Base-by-base conservation (phyloP, 78 protist species). In the Emiliania huxleyi region DNA sequence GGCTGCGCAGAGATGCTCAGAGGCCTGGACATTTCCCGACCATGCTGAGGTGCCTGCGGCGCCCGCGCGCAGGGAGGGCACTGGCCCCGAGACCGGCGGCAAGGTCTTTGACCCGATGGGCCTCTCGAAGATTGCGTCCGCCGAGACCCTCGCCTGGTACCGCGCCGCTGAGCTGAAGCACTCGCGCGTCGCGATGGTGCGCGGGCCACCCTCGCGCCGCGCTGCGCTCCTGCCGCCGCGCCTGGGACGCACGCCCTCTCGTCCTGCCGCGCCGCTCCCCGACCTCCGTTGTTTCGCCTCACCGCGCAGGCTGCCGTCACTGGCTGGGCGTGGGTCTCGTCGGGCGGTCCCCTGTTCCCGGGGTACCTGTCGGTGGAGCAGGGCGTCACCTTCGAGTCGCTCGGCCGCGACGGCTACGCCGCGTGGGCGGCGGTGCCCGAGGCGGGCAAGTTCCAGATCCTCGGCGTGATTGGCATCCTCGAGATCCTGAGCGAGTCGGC, bases 91-190 rank as follows among this genome's bases (percentile, higher is more conserved):
- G n/a, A n/a, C n/a, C n/a, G n/a, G n/a, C n/a, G n/a, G n/a, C n/a
- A n/a, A n/a, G n/a, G n/a, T 73, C 83, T 73, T 73, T 18, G 83
- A 73, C 83, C 83, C 83, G 26, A 42, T 73, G 26, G 44, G 44
- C 83, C 83, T 73, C 29, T 73, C 83, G 33, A 18, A n/a, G 26
- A 2, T 8, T 44, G 37, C 37, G 6, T 19, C 6, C 44, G 45
- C 2, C 44, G 83, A 73, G 19, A 73, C 83, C 83, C 37, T 73
- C 44, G 83, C 8, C 29, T 44, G 37, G 83, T 73, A 73, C 83
- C 83, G 83, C 83, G 37, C 83, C 21, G 83, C 83, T 2, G 83
- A 73, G 83, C 83, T 73, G 33, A 73, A 73, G 83, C 83, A 73
- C 23, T 42, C 44, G 44, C 83, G 83, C 44, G 83, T 73, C 15